Conservation (phyloP, 2,329 filamentous ascomycete genomes). For the Fusarium chlamydosporum region DNA sequence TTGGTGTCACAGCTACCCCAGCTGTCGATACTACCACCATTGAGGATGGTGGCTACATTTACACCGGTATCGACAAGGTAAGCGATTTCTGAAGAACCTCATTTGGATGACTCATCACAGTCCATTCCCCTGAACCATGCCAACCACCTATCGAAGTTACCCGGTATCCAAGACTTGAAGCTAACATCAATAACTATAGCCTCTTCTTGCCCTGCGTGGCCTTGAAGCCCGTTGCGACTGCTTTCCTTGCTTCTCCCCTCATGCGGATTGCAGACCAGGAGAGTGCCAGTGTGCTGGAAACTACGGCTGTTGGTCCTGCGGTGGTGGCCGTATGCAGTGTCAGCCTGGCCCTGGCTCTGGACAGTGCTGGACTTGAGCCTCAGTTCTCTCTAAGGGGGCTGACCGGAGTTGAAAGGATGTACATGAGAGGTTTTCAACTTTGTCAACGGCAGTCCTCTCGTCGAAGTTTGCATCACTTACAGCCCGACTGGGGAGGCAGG, state of each 20-base stretch:
- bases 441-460: not conserved
- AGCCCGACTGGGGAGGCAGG: too few species aligned
- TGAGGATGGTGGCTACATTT: constrained; percentile 7
- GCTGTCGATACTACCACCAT: constrained; percentile 14
- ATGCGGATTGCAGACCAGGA: constrained; percentile 9
- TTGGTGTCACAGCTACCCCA: constrained; percentile 19
- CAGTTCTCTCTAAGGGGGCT: not conserved
- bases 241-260: constrained; percentile 31
- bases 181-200: not conserved
- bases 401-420: not conserved
- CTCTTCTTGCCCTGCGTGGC: constrained; percentile 20
- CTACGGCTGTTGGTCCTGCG: constrained; percentile 28
- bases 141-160: too few species aligned
- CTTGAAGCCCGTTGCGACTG: constrained; percentile 20
- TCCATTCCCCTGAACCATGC: not conserved
- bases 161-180: too few species aligned
- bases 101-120: accelerated
- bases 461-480: not conserved
- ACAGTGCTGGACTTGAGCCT: constrained; percentile 16
- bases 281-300: constrained; percentile 19
- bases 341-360: constrained; percentile 5
- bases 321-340: constrained; percentile 23
- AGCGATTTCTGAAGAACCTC: not conserved
- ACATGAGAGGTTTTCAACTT: too few species aligned
- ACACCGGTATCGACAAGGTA: constrained; percentile 30